These are phyloP conservation scores for Perkinsela sp. DNA, from an alignment of 208 protist genomes.

Conservation along the genomic window DNA sequence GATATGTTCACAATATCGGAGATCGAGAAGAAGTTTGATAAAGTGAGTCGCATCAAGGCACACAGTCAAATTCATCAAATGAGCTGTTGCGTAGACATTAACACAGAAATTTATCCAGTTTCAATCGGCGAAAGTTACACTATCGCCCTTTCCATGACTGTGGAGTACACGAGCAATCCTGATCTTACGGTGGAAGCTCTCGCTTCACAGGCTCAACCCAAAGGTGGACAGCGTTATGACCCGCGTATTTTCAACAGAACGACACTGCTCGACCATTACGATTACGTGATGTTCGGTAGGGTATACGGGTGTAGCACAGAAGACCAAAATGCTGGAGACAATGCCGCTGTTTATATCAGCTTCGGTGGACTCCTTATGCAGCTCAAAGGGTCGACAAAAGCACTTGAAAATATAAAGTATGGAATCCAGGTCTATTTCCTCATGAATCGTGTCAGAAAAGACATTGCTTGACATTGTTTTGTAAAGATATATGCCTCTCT, in stretches of 20 bases:
- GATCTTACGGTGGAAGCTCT: background rate
- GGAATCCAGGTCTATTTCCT: slow-evolving; percentile 26
- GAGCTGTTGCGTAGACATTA: slow-evolving; percentile 61
- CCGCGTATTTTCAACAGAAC: slow-evolving; percentile 55
- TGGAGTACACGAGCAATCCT: slow-evolving; percentile 12
- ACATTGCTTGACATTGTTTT: no score
- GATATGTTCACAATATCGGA: background rate
- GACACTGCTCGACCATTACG: slow-evolving; percentile 72
- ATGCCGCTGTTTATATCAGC: slow-evolving; percentile 67
- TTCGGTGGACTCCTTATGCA: slow-evolving; percentile 85
- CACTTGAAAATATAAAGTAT: slow-evolving; percentile 14
- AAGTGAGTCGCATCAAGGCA: slow-evolving; percentile 22
- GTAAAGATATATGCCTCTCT: no score
- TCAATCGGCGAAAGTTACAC: slow-evolving; percentile 62
- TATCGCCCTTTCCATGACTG: slow-evolving; percentile 66
- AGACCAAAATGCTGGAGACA: slow-evolving; percentile 22
- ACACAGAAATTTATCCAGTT: slow-evolving; percentile 82
- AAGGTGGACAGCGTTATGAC: slow-evolving; percentile 60
- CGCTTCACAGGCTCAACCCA: background rate
- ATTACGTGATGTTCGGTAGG: slow-evolving; percentile 89
- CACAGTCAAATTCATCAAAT: slow-evolving; percentile 32
- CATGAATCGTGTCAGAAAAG: no score
- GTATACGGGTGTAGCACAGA: slow-evolving; percentile 75
- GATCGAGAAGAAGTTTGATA: slow-evolving; percentile 5
- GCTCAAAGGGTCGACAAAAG: slow-evolving; percentile 39